These are phyloP conservation scores for Melanogaster broomeanus DNA, from an alignment of 768 basidiomycete species.

Conservation along the genomic window DNA sequence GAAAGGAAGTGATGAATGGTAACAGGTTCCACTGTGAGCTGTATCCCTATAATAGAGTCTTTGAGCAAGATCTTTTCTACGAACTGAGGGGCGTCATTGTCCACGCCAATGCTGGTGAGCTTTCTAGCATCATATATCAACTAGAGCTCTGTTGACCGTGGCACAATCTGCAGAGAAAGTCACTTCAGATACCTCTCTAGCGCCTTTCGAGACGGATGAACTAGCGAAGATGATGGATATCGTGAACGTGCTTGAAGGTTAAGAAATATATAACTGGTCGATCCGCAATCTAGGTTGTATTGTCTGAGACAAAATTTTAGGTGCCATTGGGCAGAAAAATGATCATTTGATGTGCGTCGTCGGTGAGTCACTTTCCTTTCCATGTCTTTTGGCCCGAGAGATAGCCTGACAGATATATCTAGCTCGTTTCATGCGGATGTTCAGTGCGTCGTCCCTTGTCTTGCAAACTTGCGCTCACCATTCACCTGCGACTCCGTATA, in stretches of 20 bases:
- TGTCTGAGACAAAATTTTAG: neutral
- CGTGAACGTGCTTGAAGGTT: slow-evolving; percentile 7
- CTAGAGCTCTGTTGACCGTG: neutral
- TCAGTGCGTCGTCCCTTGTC: slow-evolving; percentile 1
- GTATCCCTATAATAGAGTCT: slow-evolving; percentile 5
- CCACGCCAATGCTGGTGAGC: slow-evolving; percentile 8
- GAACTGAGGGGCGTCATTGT: slow-evolving; percentile 9
- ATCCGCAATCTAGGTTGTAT: too few relatives aligned
- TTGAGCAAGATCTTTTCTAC: slow-evolving; percentile 1
- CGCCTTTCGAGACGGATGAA: slow-evolving; percentile 14
- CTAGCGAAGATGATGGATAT: slow-evolving; percentile 11
- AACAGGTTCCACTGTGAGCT: slow-evolving; percentile 27
- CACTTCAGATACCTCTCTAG: slow-evolving; percentile 15
- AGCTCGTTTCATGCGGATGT: slow-evolving; percentile 13
- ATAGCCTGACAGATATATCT: neutral
- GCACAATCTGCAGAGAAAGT: slow-evolving; percentile 15
- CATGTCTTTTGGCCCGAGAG: too few relatives aligned
- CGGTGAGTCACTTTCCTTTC: neutral
- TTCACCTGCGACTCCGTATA: neutral
- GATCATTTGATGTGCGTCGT: slow-evolving; percentile 9
- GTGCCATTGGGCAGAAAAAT: slow-evolving; percentile 1
- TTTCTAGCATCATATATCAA: neutral
- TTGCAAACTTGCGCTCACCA: slow-evolving; percentile 1
- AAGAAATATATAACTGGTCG: neutral
- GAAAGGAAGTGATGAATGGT: neutral